Base-by-base conservation (phyloP, 2,329 filamentous ascomycete species). In the Ophiostoma himal-ulmi region DNA sequence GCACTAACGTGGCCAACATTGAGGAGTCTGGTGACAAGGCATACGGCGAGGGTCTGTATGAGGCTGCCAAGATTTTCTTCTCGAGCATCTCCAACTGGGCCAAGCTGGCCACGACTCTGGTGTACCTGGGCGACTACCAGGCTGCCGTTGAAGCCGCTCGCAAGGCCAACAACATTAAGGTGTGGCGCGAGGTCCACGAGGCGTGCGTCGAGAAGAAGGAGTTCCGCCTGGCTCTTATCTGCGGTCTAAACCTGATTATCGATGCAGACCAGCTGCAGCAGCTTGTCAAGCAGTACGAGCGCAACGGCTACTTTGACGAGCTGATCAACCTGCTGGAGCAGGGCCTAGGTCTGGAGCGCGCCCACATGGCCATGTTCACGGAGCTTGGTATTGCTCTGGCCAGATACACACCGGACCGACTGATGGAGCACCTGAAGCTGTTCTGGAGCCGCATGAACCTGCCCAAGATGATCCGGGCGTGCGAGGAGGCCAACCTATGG, bases 381-480 rank as follows among this genome's bases (percentile, higher is more conserved):
- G 89, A 92, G 76, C 82, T 99, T 20, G 95, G 94, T 57, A 94
- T 97, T 80, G 94, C 94, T 5, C 84, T 99, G 64, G 91, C 93
- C 75, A 96, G 92, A 81, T 99, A 98, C 79, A 94, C 96, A 77
- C 94, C 96, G 4, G 95, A 97, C 78, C 90, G 92, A 73, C 88
- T 97, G 34, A 97, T 99, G 94, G 95, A 99, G 83, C 95, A 99
- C 80, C 88, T 99, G 74, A 97, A 97, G 82, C 87, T 99, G 69
- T 99, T 99, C 88, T 99, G 95, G 95, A 91, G 90, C 75, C 87
- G 95, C 74, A 95, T 98, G 85, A 98, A 99, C 81, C 93, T 98
- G 76, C 95, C 94, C 39, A 97, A 97, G 87, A 90, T 97, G 86
- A 96, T 99, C 75, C 88, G 89, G 68, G 93, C 93, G 36, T 94